phyloP scores from a whole-genome alignment of 257 asterid genomes.

The Lavandula angustifolia region DNA sequence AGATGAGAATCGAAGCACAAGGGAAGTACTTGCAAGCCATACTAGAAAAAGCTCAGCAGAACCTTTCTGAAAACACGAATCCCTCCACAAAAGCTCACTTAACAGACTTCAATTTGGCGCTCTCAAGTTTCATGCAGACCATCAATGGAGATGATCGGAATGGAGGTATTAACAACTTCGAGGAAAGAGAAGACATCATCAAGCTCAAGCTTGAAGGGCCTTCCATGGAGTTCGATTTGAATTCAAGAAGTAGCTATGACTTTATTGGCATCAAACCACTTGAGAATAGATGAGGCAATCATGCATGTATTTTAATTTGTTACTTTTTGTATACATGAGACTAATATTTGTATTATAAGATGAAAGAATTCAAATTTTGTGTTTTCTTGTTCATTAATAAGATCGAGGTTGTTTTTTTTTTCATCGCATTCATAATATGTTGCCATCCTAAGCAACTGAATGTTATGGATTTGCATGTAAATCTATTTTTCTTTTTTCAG shows the following conservation, averaged over 20 bases:
- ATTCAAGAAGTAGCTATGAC: constrained; percentile 62
- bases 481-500: too few species aligned
- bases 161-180: constrained; percentile 32
- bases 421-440: too few species aligned
- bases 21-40: constrained; percentile 85
- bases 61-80: constrained; percentile 51
- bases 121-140: constrained; percentile 66
- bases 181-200: constrained; percentile 38
- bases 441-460: too few species aligned
- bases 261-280: constrained; percentile 51
- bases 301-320: too few species aligned
- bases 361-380: too few species aligned
- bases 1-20: constrained; percentile 91
- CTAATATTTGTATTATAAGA: too few species aligned
- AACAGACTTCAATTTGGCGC: constrained; percentile 62
- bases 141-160: constrained; percentile 47
- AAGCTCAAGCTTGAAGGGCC: constrained; percentile 55
- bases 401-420: too few species aligned
- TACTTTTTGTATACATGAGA: too few species aligned
- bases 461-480: too few species aligned
- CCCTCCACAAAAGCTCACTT: constrained; percentile 64
- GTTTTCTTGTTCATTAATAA: too few species aligned
- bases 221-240: constrained; percentile 60
- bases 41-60: constrained; percentile 70
- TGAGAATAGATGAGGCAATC: constrained; percentile 31